A percentile compares a stretch with the other conserved stretches of the same genome.
Evolutionary conservation across 306 rosid species (phyloP).

Genomic region (Abrus precatorius): DNA sequence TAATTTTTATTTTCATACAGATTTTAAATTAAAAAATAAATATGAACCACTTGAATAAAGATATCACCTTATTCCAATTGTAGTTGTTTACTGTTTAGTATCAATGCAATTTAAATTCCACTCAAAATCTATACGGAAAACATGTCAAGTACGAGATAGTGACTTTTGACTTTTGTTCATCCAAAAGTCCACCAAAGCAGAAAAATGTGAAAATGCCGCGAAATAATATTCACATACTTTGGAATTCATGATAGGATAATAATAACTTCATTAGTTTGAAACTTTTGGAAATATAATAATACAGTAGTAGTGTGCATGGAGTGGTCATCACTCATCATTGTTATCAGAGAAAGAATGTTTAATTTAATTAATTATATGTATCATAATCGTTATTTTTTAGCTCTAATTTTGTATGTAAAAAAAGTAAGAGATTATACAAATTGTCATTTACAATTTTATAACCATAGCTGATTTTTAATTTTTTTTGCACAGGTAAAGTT

Average conservation of each 20-base stretch:
- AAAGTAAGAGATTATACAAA: neutral
- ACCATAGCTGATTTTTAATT: too few relatives aligned
- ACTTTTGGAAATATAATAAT: neutral
- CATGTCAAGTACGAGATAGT: neutral
- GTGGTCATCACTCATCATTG: neutral
- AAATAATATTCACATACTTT: conserved; percentile 24
- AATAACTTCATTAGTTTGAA: neutral
- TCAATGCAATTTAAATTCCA: neutral
- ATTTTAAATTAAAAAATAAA: too few relatives aligned
- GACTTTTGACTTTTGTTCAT: conserved; percentile 35
- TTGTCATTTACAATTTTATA: too few relatives aligned
- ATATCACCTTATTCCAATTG: too few relatives aligned
- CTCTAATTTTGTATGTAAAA: neutral
- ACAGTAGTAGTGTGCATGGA: neutral
- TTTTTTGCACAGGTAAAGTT: too few relatives aligned
- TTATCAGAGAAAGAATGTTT: conserved; percentile 12
- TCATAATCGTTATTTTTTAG: neutral
- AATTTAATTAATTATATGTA: neutral
- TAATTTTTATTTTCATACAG: too few relatives aligned
- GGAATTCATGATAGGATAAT: neutral
- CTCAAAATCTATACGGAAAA: neutral
- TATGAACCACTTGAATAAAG: too few relatives aligned
- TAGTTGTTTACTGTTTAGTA: neutral
- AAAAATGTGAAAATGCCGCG: conserved; percentile 13
- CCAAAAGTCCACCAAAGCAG: neutral